phyloP scores from a whole-genome alignment of 2,329 filamentous ascomycete genomes.

The Magnaporthiopsis poae region DNA sequence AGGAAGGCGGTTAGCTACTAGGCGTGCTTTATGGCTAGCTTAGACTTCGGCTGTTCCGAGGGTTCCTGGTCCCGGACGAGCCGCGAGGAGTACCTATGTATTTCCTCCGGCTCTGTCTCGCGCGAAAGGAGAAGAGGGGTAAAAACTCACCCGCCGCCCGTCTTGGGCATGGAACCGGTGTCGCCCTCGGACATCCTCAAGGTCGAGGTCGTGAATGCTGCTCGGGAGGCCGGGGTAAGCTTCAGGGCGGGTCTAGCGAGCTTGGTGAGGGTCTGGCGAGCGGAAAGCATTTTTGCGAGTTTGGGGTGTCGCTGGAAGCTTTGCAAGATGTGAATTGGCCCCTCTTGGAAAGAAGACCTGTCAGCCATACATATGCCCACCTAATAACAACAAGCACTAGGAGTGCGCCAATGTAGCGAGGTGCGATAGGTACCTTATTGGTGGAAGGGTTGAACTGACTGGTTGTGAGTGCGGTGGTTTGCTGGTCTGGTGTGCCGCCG shows the following conservation, averaged over 20 bases:
- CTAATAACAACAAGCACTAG: not conserved
- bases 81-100: too few species aligned
- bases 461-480: not conserved
- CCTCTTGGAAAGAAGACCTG: not conserved
- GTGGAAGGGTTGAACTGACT: not conserved
- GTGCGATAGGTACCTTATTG: not conserved
- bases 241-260: conserved; percentile 42
- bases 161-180: conserved; percentile 50
- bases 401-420: not conserved
- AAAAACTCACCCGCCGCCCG: conserved; percentile 22
- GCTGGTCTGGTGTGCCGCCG: not conserved
- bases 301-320: not conserved
- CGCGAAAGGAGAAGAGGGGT: not conserved
- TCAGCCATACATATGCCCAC: not conserved
- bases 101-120: not conserved
- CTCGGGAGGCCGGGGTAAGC: conserved; percentile 33
- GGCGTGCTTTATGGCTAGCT: not conserved
- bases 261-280: conserved; percentile 49
- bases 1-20: not conserved
- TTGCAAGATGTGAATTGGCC: not conserved
- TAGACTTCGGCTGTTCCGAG: not conserved
- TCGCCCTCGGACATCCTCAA: conserved; percentile 61
- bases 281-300: conserved; percentile 44
- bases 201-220: conserved; percentile 51
- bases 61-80: not conserved